Base-by-base conservation (phyloP, 768 basidiomycete genomes). In the Serendipita sp. region DNA sequence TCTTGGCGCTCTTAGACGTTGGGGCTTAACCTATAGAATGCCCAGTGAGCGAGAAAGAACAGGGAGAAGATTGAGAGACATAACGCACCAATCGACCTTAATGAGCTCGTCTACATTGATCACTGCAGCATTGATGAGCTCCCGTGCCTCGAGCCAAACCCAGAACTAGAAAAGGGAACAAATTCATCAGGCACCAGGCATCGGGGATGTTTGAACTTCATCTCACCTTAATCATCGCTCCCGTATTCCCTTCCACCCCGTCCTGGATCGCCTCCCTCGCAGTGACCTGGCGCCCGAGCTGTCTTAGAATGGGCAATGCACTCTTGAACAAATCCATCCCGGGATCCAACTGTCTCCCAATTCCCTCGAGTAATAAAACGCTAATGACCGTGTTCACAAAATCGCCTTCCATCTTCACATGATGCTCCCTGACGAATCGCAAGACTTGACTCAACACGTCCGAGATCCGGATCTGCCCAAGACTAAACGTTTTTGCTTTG, bases 311-410 rank as follows among this genome's bases (percentile, higher is more conserved):
- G 15, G 96, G 96, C 69, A 98, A 72, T 23, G 95, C 88, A 75
- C 88, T 91, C 71, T 93, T 92, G 79, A 99, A 97, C 65, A 99
- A 73, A 75, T 99, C 96, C 74, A 98, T 75, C 11, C 80, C 79
- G 1, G 96, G 94, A 74, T 99, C 93, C 67, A 99, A 73, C 75
- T 88, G 92, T 65, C 95, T 77, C 23, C 96, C 96, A 68, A 99
- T 97, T 1, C 96, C 96, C 74, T 99, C 96, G 63, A 99, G 76
- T 44, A 99, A 73, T 63, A 99, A 74, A 64, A 97, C 91, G 8
- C 89, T 90, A 65, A 99, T 87, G 66, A 99, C 92, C 0, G 96
- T 98, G 74, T 99, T 99, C 71, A 98, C 85, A 71, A 99, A 99
- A 73, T 98, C 96, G 13, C 87, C 92, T 75, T 99, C 95, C 85